Conservation (phyloP, 2,329 filamentous ascomycete genomes). For the Calonectria ilicicola region DNA sequence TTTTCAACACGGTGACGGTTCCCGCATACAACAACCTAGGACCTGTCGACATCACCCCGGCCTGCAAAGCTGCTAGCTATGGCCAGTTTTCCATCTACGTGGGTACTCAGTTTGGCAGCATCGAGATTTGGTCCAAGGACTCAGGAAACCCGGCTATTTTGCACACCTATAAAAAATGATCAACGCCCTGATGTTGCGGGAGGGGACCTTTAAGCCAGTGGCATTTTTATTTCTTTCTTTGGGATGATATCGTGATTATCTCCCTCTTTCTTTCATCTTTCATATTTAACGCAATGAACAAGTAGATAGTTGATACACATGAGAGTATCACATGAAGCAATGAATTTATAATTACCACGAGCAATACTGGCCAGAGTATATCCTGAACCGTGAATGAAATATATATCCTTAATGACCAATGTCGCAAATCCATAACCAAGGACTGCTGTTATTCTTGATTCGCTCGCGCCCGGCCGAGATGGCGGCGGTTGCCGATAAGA, state of each 20-base stretch:
- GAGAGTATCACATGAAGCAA: no score
- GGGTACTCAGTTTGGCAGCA: not conserved
- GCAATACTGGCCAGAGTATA: no score
- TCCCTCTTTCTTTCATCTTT: not conserved
- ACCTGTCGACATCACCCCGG: slow-evolving; percentile 11
- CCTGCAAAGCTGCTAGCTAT: slow-evolving; percentile 10
- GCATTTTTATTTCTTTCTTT: not conserved
- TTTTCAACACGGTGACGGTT: slow-evolving; percentile 14
- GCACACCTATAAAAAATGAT: slow-evolving; percentile 7
- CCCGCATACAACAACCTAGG: slow-evolving; percentile 1
- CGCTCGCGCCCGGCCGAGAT: not conserved
- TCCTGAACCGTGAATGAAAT: not conserved
- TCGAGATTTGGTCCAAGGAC: slow-evolving; percentile 20
- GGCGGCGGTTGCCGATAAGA: not conserved
- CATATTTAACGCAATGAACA: not conserved
- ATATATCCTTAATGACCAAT: not conserved
- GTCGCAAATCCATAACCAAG: no score
- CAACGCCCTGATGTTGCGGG: not conserved
- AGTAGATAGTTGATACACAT: not conserved
- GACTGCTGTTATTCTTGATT: no score
- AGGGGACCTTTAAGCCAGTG: not conserved
- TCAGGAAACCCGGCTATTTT: slow-evolving; percentile 17
- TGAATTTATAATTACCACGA: no score
- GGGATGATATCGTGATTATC: no score
- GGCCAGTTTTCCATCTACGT: slow-evolving; percentile 16